Percentiles rank a stretch among this genome's conserved stretches.
phyloP scores from a whole-genome alignment of 805 yeast species.

The Saturnispora sanitii region DNA sequence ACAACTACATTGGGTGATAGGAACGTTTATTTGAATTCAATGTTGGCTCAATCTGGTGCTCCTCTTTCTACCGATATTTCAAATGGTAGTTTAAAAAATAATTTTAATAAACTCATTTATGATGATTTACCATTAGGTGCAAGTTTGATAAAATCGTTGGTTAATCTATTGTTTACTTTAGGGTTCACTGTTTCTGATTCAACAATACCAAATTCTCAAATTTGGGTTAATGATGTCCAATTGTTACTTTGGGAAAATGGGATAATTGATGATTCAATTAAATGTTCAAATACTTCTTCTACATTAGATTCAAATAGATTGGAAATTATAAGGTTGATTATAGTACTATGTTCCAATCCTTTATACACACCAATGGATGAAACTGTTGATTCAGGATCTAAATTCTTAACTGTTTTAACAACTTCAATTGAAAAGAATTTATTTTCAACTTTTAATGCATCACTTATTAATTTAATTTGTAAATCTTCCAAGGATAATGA shows the following conservation, averaged over 20 bases:
- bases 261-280: conserved; percentile 39
- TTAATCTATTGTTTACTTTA: conserved; percentile 43
- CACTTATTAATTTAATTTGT: conserved; percentile 56
- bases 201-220: conserved; percentile 2
- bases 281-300: conserved; percentile 26
- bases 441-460: conserved; percentile 47
- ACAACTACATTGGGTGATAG: neutral
- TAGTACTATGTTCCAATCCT: conserved; percentile 51
- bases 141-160: conserved; percentile 28
- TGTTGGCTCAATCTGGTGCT: neutral
- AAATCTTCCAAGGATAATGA: conserved; percentile 33
- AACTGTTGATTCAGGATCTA: conserved; percentile 44
- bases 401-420: conserved; percentile 48
- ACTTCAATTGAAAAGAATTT: conserved; percentile 40
- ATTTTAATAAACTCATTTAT: no score
- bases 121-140: conserved; percentile 29
- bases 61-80: neutral
- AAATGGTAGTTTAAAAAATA: neutral
- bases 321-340: conserved; percentile 53
- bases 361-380: conserved; percentile 39
- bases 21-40: neutral
- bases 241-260: conserved; percentile 73
- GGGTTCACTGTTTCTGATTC: conserved; percentile 42
- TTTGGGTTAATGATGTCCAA: conserved; percentile 24
- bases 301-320: conserved; percentile 53